Evolutionary conservation across 805 yeast genomes (phyloP).

Genomic region (Wickerhamiella sergipiensis): DNA sequence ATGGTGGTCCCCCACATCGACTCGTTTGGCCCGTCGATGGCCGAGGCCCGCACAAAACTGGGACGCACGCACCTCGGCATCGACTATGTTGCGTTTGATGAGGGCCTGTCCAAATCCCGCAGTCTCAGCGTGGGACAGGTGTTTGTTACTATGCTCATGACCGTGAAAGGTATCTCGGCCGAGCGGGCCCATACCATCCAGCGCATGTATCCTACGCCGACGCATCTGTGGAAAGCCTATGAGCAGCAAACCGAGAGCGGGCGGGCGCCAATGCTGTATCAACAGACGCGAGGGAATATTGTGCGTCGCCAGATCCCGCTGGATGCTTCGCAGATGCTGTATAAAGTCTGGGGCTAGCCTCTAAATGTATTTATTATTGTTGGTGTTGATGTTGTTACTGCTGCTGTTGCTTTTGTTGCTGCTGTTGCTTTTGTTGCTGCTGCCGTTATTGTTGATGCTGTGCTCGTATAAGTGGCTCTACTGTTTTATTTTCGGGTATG

Average conservation of each 20-base stretch:
- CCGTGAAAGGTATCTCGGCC: constrained; percentile 64
- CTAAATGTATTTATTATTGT: no score
- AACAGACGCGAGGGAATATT: constrained; percentile 30
- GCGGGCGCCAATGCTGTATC: constrained; percentile 23
- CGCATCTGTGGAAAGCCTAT: constrained; percentile 38
- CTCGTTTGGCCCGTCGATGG: constrained; percentile 33
- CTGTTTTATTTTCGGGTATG: no score
- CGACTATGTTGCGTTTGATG: constrained; percentile 43
- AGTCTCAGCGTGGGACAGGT: constrained; percentile 62
- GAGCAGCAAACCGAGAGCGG: constrained; percentile 20
- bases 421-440: no score
- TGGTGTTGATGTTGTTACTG: no score
- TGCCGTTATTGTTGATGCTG: no score
- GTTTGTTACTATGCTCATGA: constrained; percentile 63
- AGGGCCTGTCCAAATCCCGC: constrained; percentile 53
- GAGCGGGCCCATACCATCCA: constrained; percentile 80
- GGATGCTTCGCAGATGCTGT: constrained; percentile 37
- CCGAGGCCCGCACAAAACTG: constrained; percentile 18
- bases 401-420: no score
- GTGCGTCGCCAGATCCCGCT: constrained; percentile 41
- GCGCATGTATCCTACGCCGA: constrained; percentile 55
- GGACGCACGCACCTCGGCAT: constrained; percentile 24
- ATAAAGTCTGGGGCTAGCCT: constrained; percentile 45
- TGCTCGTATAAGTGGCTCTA: no score
- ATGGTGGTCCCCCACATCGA: constrained; percentile 40